phyloP scores from a whole-genome alignment of 2,329 filamentous ascomycete genomes.

The Bipolaris cookei region DNA sequence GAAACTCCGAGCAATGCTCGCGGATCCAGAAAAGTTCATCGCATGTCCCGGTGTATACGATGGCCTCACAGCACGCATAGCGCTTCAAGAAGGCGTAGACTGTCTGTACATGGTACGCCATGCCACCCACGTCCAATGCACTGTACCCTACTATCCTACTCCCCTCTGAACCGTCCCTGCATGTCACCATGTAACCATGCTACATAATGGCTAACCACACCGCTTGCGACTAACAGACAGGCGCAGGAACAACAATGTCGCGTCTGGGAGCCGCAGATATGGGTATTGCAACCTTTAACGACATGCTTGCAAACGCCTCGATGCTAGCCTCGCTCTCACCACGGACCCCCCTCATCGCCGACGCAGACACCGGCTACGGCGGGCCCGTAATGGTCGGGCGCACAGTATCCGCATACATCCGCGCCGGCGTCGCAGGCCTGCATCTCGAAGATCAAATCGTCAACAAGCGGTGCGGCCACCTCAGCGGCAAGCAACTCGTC shows the following conservation, averaged over 20 bases:
- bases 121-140: not conserved
- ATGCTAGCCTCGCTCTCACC: constrained; percentile 69
- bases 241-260: constrained; percentile 67
- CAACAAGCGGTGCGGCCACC: constrained; percentile 70
- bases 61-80: constrained; percentile 69
- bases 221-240: constrained; percentile 55
- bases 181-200: not conserved
- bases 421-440: constrained; percentile 63
- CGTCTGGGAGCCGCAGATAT: constrained; percentile 68
- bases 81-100: constrained; percentile 67
- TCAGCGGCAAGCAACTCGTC: constrained; percentile 67
- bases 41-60: constrained; percentile 72
- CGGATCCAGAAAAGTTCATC: constrained; percentile 49
- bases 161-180: not conserved
- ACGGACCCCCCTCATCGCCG: constrained; percentile 64
- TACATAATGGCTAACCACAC: not conserved
- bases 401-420: constrained; percentile 60
- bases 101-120: constrained; percentile 68
- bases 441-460: constrained; percentile 70
- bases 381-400: constrained; percentile 55
- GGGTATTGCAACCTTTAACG: constrained; percentile 65
- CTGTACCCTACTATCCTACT: not conserved
- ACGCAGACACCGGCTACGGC: constrained; percentile 65
- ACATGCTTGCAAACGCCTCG: constrained; percentile 68
- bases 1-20: constrained; percentile 41